These are phyloP conservation scores for Globisporangium echinulatum DNA, from an alignment of 352 stramenopile species.

Conservation along the genomic window DNA sequence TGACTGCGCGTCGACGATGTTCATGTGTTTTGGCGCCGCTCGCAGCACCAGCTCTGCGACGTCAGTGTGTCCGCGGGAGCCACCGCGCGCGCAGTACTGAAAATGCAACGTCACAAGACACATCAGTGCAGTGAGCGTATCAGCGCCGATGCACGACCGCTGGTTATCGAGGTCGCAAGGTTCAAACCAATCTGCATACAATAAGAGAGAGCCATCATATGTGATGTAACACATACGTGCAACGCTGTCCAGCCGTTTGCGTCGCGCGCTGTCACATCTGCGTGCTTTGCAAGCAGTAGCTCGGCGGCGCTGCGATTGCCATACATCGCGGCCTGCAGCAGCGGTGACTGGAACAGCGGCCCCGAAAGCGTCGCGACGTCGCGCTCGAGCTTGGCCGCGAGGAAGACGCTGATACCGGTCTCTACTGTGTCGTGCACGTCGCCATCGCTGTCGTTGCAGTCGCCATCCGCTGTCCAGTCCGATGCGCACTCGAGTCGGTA, in stretches of 20 bases:
- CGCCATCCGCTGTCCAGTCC: neutral
- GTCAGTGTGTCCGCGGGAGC: slow-evolving; percentile 19
- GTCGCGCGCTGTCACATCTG: slow-evolving; percentile 32
- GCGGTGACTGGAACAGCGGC: slow-evolving; percentile 23
- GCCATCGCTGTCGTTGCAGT: neutral
- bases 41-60: slow-evolving; percentile 34
- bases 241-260: slow-evolving; percentile 52
- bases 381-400: slow-evolving; percentile 29
- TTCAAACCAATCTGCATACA: no score
- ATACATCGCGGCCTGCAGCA: slow-evolving; percentile 48
- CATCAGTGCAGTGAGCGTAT: neutral
- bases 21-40: slow-evolving; percentile 6
- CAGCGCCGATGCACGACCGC: no score
- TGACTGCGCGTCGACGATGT: slow-evolving; percentile 30
- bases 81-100: slow-evolving; percentile 45
- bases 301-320: slow-evolving; percentile 30
- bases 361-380: slow-evolving; percentile 13
- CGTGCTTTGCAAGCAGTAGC: slow-evolving; percentile 33
- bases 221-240: slow-evolving; percentile 28
- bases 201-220: no score
- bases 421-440: slow-evolving; percentile 4
- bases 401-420: slow-evolving; percentile 32
- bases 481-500: slow-evolving; percentile 1
- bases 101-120: neutral
- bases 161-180: no score